Conservation (phyloP, 1,139 yeast genomes). For the Taphrina sp. region DNA sequence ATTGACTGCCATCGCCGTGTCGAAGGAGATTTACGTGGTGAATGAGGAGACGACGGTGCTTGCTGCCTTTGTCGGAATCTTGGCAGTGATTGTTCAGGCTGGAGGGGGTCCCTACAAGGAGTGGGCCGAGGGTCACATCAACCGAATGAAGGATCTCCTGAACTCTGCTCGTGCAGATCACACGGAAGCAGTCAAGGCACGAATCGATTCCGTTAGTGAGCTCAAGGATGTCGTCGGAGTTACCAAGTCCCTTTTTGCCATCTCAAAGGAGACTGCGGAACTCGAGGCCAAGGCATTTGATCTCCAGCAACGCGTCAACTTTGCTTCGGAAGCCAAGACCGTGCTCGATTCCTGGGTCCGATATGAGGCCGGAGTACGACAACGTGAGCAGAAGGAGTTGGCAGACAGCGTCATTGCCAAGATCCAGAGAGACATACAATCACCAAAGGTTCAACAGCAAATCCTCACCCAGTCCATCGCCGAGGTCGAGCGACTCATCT, state of each 20-base stretch:
- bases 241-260: slow-evolving; percentile 86
- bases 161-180: slow-evolving; percentile 88
- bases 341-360: slow-evolving; percentile 99
- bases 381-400: slow-evolving; percentile 90
- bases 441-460: slow-evolving; percentile 91
- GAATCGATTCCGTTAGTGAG: slow-evolving; percentile 84
- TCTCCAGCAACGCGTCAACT: slow-evolving; percentile 83
- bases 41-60: slow-evolving; percentile 91
- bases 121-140: slow-evolving; percentile 90
- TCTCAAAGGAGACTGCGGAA: slow-evolving; percentile 94
- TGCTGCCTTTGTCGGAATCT: slow-evolving; percentile 73
- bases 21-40: slow-evolving; percentile 86
- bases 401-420: slow-evolving; percentile 80
- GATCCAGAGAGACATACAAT: slow-evolving; percentile 79
- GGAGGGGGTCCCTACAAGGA: slow-evolving; percentile 93
- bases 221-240: slow-evolving; percentile 88
- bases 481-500: slow-evolving; percentile 62
- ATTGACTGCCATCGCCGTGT: slow-evolving; percentile 88
- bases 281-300: slow-evolving; percentile 92
- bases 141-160: slow-evolving; percentile 74
- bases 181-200: slow-evolving; percentile 84
- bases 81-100: slow-evolving; percentile 74
- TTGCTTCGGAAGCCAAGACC: slow-evolving; percentile 86
- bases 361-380: slow-evolving; percentile 95
- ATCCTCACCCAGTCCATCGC: slow-evolving; percentile 85